Evolutionary conservation across 148 eudicot species (phyloP), one percentile per base, ranked within the genome.

Genomic region (Rhododendron williamsianum): DNA sequence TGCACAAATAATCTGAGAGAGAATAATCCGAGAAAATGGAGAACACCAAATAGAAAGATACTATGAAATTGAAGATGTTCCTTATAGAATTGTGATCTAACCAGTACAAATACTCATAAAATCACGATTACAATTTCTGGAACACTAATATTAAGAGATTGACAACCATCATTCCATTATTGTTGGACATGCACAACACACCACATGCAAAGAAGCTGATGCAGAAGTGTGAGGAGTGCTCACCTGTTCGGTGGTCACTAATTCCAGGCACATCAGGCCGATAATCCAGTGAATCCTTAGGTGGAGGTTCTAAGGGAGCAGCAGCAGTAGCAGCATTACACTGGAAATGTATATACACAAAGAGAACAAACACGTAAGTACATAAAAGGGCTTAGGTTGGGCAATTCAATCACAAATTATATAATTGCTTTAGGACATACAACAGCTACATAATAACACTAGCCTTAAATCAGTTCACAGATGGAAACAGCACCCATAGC

Each of bases 161-260:
- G 13, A 43, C 81, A 9, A 78, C 3, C 52, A 78, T 74, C n/a
- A 54, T 43, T 23, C 12, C 36, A 45, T n/a, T 73, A 33, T 51
- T 3, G 38, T 43, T 30, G 33, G 54, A 16, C 13, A 48, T 71
- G 43, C 41, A 25, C 63, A 56, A 76, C 33, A 43, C 10, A 46
- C 21, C 35, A 73, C 6, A 81, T 69, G 82, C 19, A 72, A 81
- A 56, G 73, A n/a, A 56, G 79, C 3, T 15, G 49, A 69, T 8
- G 71, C 81, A 33, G 51, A 45, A 19, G 74, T 15, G 12, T 46
- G 56, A 19, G 51, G 27, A 89, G 58, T 65, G 87, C 94, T 89
- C 85, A 89, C 98, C 98, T 92, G 88, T 92, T 77, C 84, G 89
- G 48, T 91, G 93, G 84, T 94, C 94, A 86, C 89, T 92, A 48